Evolutionary conservation across 2,329 filamentous ascomycete species (phyloP).

Genomic region (Ceratocystis huliohia): DNA sequence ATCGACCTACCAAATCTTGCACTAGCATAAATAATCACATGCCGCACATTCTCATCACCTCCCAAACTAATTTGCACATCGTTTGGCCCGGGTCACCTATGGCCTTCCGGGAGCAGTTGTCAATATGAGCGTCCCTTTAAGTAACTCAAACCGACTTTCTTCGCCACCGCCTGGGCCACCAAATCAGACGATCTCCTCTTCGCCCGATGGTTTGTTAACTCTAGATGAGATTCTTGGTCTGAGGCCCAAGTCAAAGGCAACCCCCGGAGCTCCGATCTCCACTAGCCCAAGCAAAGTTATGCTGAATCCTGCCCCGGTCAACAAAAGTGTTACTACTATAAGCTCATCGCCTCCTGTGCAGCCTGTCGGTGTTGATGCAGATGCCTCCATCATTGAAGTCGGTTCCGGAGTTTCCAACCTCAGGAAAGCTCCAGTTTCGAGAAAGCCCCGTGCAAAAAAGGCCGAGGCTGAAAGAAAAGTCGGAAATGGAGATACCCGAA

Average conservation of each 20-base stretch:
- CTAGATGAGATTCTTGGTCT: neutral
- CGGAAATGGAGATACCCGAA: neutral
- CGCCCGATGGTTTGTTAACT: slow-evolving; percentile 1
- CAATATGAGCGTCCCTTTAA: slow-evolving; percentile 5
- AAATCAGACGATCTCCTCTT: slow-evolving; percentile 12
- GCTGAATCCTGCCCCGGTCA: neutral
- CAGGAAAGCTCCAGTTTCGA: neutral
- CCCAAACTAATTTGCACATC: neutral
- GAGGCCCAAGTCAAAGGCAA: neutral
- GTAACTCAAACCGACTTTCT: neutral
- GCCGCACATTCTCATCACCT: neutral
- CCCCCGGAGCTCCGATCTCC: neutral
- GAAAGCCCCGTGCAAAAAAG: slow-evolving; percentile 12
- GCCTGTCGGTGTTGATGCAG: neutral
- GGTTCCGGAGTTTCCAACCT: neutral
- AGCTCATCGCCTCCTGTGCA: neutral
- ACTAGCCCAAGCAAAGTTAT: neutral
- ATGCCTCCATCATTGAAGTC: slow-evolving; percentile 18
- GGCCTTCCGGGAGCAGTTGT: neutral
- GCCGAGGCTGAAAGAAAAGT: neutral
- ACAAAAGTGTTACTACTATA: neutral
- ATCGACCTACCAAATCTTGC: neutral
- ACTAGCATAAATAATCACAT: neutral
- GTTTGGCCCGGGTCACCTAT: neutral
- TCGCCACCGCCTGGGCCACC: neutral